These are phyloP conservation scores for Epichloe uncinata DNA, from an alignment of 2,329 filamentous ascomycete genomes.

Conservation along the genomic window DNA sequence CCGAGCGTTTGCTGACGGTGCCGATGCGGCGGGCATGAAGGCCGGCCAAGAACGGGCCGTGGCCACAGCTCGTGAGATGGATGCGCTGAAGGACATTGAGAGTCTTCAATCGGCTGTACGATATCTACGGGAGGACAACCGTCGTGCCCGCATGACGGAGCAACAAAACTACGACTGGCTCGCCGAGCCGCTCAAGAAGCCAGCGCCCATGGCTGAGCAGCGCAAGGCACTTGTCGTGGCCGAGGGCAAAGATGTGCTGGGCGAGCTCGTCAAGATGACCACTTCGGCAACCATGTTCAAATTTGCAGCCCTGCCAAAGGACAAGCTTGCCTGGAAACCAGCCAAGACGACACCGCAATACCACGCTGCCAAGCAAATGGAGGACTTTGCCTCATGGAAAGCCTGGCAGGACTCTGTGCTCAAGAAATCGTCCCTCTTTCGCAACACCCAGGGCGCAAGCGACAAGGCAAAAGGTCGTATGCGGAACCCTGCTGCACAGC, in stretches of 20 bases:
- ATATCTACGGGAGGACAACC: conserved; percentile 55
- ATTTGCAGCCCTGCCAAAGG: conserved; percentile 40
- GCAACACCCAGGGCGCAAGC: conserved; percentile 9
- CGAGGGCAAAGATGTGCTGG: conserved; percentile 51
- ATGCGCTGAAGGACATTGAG: conserved; percentile 56
- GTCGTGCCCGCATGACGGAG: conserved; percentile 44
- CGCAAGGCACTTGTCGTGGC: conserved; percentile 38
- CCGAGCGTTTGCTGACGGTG: conserved; percentile 38
- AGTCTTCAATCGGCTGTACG: conserved; percentile 51
- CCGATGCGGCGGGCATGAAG: conserved; percentile 37
- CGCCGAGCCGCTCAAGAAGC: conserved; percentile 43
- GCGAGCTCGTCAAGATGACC: conserved; percentile 51
- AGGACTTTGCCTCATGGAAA: conserved; percentile 51
- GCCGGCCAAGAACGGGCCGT: conserved; percentile 53
- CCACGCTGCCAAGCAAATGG: conserved; percentile 49
- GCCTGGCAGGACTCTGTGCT: conserved; percentile 43
- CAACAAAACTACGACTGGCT: conserved; percentile 45
- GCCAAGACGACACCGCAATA: conserved; percentile 50
- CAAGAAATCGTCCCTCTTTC: conserved; percentile 35
- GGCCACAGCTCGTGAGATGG: conserved; percentile 59
- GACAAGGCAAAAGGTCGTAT: conserved; percentile 7
- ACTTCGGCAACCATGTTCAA: conserved; percentile 44
- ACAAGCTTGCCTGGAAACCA: conserved; percentile 54
- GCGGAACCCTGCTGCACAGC: conserved; percentile 28
- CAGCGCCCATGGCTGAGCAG: conserved; percentile 31